phyloP scores from a whole-genome alignment of 805 yeast genomes.

The Sporopachydermia quercuum region DNA sequence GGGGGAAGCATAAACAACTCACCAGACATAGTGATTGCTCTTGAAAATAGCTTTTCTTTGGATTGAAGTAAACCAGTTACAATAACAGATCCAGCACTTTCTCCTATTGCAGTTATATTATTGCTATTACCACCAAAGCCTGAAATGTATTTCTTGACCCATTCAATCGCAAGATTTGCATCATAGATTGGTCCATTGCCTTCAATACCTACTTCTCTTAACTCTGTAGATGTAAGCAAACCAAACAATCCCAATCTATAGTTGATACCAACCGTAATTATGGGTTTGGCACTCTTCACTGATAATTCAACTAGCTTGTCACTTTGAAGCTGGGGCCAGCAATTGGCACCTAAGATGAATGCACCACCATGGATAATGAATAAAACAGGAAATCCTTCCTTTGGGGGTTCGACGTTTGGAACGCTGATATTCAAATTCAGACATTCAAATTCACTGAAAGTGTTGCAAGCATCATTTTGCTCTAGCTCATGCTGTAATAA shows the following conservation, averaged over 20 bases:
- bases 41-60: neutral
- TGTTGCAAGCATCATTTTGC: neutral
- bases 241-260: constrained; percentile 28
- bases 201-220: constrained; percentile 18
- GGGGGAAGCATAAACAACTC: constrained; percentile 19
- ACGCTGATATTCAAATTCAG: constrained; percentile 24
- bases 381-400: constrained; percentile 27
- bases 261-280: constrained; percentile 23
- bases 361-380: constrained; percentile 30
- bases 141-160: constrained; percentile 28
- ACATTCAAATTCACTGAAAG: constrained; percentile 11
- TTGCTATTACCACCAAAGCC: constrained; percentile 33
- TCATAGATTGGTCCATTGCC: constrained; percentile 32
- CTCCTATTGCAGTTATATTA: constrained; percentile 28
- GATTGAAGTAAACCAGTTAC: neutral
- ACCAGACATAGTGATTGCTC: neutral
- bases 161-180: constrained; percentile 29
- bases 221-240: constrained; percentile 23
- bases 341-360: constrained; percentile 22
- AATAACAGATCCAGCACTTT: constrained; percentile 27
- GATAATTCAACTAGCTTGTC: constrained; percentile 14
- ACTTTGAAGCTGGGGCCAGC: constrained; percentile 13
- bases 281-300: constrained; percentile 17
- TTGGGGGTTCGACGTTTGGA: constrained; percentile 22
- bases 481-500: neutral